phyloP scores from a whole-genome alignment of 805 yeast genomes.

The Candida oleophila region DNA sequence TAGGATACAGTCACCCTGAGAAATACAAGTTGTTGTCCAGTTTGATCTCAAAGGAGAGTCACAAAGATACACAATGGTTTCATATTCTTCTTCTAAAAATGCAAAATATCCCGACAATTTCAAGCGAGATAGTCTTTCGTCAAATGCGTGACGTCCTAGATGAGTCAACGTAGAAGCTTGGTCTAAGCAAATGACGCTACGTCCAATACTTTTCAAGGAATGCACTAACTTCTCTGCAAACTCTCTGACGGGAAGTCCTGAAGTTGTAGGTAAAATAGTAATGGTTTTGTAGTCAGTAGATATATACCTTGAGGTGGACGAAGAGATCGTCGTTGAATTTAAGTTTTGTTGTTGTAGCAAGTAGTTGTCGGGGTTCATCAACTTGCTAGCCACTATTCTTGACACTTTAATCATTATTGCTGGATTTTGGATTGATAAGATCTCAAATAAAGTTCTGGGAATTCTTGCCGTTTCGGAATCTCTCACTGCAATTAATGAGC shows the following conservation, averaged over 20 bases:
- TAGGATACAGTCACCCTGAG: slow-evolving; percentile 94
- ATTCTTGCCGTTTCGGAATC: slow-evolving; percentile 93
- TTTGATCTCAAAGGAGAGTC: slow-evolving; percentile 79
- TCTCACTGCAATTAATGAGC: slow-evolving; percentile 78
- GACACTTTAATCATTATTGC: slow-evolving; percentile 88
- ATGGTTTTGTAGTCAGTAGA: slow-evolving; percentile 71
- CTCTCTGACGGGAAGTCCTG: slow-evolving; percentile 82
- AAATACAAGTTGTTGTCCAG: slow-evolving; percentile 91
- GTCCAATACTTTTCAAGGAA: slow-evolving; percentile 73
- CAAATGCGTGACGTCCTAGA: slow-evolving; percentile 91
- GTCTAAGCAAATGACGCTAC: slow-evolving; percentile 74
- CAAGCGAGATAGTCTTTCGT: slow-evolving; percentile 71
- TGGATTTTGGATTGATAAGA: slow-evolving; percentile 80
- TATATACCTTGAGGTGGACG: slow-evolving; percentile 29
- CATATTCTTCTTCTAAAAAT: slow-evolving; percentile 84
- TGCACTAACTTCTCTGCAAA: slow-evolving; percentile 72
- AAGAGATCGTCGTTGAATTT: neutral
- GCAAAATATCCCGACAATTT: slow-evolving; percentile 88
- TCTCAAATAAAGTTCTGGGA: slow-evolving; percentile 85
- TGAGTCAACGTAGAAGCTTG: slow-evolving; percentile 78
- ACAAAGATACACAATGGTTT: slow-evolving; percentile 85
- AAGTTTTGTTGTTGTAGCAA: neutral
- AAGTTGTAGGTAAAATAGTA: slow-evolving; percentile 75
- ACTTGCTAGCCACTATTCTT: slow-evolving; percentile 73
- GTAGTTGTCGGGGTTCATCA: slow-evolving; percentile 10